A percentile compares a stretch with the other conserved stretches of the same genome.
Evolutionary conservation across 805 yeast species (phyloP).

Genomic region (Zygosaccharomyces bisporus): DNA sequence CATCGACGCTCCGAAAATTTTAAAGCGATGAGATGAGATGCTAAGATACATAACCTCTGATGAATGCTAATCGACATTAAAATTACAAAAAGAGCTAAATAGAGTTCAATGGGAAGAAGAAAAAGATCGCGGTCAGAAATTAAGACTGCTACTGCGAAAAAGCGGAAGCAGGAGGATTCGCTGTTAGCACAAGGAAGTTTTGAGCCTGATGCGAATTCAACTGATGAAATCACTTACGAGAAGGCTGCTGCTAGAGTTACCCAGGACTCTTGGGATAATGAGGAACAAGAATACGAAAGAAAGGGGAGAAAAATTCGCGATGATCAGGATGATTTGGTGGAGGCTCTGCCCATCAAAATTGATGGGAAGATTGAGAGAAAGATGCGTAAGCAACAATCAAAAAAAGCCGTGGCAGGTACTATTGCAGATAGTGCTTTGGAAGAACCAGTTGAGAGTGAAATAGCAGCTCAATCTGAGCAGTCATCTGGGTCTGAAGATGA

Average conservation of each 20-base stretch:
- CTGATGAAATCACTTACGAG: constrained; percentile 20
- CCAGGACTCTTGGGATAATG: constrained; percentile 55
- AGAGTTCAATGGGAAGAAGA: constrained; percentile 31
- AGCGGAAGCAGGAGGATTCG: constrained; percentile 33
- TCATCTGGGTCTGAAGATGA: constrained; percentile 29
- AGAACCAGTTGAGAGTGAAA: constrained; percentile 13
- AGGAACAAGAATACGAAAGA: constrained; percentile 75
- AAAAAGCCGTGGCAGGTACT: constrained; percentile 12
- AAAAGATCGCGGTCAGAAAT: constrained; percentile 30
- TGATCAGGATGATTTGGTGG: constrained; percentile 45
- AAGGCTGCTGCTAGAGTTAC: constrained; percentile 13
- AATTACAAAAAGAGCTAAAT: too few species aligned
- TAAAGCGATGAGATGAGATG: constrained; percentile 8
- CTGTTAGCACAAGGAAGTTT: constrained; percentile 26
- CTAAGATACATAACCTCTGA: not conserved
- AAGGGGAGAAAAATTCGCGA: constrained; percentile 56
- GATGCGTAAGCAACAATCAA: constrained; percentile 34
- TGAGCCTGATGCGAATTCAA: constrained; percentile 15
- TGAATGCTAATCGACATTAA: not conserved
- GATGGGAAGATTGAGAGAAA: constrained; percentile 76
- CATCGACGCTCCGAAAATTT: constrained; percentile 4
- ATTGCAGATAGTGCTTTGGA: constrained; percentile 11
- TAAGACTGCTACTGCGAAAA: constrained; percentile 30
- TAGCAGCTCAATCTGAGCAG: constrained; percentile 9
- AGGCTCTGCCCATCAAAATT: constrained; percentile 75